Base-by-base conservation (phyloP, 2,329 filamentous ascomycete genomes). In the Phyllosticta ampelicida region DNA sequence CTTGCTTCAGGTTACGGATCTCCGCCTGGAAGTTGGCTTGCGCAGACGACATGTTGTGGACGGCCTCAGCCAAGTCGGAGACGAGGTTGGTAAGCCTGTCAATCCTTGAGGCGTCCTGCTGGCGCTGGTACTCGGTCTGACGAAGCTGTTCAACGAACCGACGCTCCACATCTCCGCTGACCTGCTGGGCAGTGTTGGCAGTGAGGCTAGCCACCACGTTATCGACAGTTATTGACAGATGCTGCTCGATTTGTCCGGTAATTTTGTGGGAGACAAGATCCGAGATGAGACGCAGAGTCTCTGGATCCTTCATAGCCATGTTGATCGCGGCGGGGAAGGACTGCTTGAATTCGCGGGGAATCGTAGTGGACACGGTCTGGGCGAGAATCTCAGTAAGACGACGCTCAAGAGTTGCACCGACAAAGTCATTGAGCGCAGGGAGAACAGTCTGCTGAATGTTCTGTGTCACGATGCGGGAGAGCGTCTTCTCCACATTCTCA, bases 361-460 rank as follows among this genome's bases (percentile, higher is more conserved):
- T 72, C 1, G 80, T 77, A 48, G 80, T 78, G n/a, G 82, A 78
- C 48, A 95, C 73, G 55, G 86, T 80, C 53, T 83, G 79, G 63
- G 82, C 81, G 58, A 96, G 74, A 61, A 84, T 83, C 62, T 82
- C 79, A 58, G 83, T 80, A 21, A 97, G 77, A 68, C 89, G 84
- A 61, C 87, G 85, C 57, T 86, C 81, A 26, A 96, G 78, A 4
- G 86, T 80, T 61, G 83, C 81, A 51, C 82, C 79, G 13, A 88
- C 84, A 49, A 85, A 78, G 55, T 85, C 80, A 48, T 84, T 81
- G 59, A 97, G 76, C 29, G 85, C 78, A 10, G 94, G 92, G 55
- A 96, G 77, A 51, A 96, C 83, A 13, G 84, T 80, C 58, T 84
- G 80, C 61, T 89, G 82, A 63, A 96, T 89, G 70, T 87, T 87